These are phyloP conservation scores for Calonectria leucothoes DNA, from an alignment of 2,329 filamentous ascomycete species.

Conservation along the genomic window DNA sequence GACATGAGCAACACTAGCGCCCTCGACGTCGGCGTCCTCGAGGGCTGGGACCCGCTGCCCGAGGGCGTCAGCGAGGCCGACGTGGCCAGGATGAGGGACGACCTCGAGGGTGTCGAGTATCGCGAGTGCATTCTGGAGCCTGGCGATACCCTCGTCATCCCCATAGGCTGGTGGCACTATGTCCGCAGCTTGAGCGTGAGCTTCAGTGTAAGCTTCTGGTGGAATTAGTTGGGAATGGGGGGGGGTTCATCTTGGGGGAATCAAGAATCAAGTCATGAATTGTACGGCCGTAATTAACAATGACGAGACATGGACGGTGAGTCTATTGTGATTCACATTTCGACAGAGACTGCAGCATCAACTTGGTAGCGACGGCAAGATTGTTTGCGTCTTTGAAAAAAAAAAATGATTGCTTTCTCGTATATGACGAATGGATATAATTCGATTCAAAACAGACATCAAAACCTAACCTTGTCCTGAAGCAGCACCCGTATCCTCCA, in stretches of 20 bases:
- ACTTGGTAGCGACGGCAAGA: background rate
- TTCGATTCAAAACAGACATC: background rate
- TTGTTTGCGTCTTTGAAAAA: no score
- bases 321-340: background rate
- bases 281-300: no score
- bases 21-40: constrained; percentile 79
- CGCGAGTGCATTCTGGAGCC: constrained; percentile 82
- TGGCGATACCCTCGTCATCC: constrained; percentile 90
- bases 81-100: constrained; percentile 52
- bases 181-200: constrained; percentile 86
- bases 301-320: background rate
- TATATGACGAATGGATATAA: background rate
- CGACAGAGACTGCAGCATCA: background rate
- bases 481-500: constrained; percentile 46
- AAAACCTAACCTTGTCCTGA: constrained; percentile 25
- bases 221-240: constrained; percentile 70
- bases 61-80: constrained; percentile 44
- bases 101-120: constrained; percentile 72
- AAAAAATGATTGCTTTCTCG: background rate
- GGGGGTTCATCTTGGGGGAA: no score
- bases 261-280: background rate
- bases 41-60: constrained; percentile 65
- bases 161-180: constrained; percentile 98
- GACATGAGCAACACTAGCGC: constrained; percentile 93
- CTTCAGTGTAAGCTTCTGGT: constrained; percentile 98